Conservation (phyloP, 2,329 filamentous ascomycete species). For the Fusarium ambrosium region DNA sequence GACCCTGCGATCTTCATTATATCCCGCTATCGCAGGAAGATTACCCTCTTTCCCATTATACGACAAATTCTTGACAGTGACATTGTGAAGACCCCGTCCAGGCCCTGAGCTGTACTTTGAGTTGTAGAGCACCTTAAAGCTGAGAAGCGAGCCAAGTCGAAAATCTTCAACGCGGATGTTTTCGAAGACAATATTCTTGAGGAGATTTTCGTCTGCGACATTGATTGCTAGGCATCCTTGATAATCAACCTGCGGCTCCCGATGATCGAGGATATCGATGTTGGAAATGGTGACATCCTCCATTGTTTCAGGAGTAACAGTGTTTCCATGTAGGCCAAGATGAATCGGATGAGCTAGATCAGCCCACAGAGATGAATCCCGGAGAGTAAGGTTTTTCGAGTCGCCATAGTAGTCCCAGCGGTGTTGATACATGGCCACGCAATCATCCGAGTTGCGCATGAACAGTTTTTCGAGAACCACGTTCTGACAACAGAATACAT, state of each 20-base stretch:
- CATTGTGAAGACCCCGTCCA: not conserved
- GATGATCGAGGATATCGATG: slow-evolving; percentile 12
- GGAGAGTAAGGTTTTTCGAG: slow-evolving; percentile 2
- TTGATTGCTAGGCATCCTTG: slow-evolving; percentile 9
- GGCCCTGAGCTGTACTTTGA: not conserved
- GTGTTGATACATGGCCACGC: slow-evolving; percentile 7
- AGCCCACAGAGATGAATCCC: slow-evolving; percentile 3
- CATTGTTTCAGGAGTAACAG: not conserved
- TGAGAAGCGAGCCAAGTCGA: not conserved
- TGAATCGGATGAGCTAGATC: slow-evolving; percentile 10
- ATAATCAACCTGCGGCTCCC: slow-evolving; percentile 4
- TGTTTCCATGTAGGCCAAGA: slow-evolving; percentile 7
- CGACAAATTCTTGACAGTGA: not conserved
- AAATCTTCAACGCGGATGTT: slow-evolving; percentile 3
- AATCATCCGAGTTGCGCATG: slow-evolving; percentile 13
- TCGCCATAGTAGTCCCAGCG: slow-evolving; percentile 1
- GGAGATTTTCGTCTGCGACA: not conserved
- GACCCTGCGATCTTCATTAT: not conserved
- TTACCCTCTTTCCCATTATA: not conserved
- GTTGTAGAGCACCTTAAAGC: not conserved
- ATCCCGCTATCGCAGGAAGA: not conserved
- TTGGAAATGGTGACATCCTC: not conserved
- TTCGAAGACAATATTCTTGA: not conserved
- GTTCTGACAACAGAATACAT: slow-evolving; percentile 8
- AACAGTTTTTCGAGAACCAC: slow-evolving; percentile 1